Conservation (phyloP, 1,284 basidiomycete genomes). For the Amylostereum chailletii region DNA sequence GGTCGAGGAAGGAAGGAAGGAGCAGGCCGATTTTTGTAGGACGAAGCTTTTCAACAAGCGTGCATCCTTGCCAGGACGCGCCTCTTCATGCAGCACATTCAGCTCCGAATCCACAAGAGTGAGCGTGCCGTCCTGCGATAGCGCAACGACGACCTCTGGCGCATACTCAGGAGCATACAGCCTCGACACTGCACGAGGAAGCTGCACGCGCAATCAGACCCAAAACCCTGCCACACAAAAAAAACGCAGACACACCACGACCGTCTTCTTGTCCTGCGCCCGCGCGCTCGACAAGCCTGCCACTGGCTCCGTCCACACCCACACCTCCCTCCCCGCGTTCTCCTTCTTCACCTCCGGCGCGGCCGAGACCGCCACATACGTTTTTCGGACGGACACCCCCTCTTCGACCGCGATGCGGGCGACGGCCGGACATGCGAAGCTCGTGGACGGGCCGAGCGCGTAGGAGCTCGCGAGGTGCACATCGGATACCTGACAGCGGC, state of each 20-base stretch:
- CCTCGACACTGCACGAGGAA: conserved; percentile 32
- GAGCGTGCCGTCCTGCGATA: conserved; percentile 38
- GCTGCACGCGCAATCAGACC: conserved; percentile 20
- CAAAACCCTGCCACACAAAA: background rate
- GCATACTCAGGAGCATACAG: conserved; percentile 38
- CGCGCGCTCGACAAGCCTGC: conserved; percentile 22
- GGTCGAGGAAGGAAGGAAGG: conserved; percentile 30
- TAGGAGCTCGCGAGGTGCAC: conserved; percentile 60
- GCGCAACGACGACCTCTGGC: conserved; percentile 31
- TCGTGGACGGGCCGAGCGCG: conserved; percentile 54
- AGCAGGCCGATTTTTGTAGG: conserved; percentile 32
- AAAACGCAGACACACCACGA: conserved; percentile 31
- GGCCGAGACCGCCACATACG: conserved; percentile 43
- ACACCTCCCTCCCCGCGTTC: conserved; percentile 40
- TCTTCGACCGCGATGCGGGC: conserved; percentile 30
- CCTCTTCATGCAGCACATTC: conserved; percentile 26
- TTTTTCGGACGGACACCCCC: conserved; percentile 33
- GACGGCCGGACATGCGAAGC: conserved; percentile 51
- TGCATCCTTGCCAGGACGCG: conserved; percentile 19
- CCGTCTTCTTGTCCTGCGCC: conserved; percentile 26
- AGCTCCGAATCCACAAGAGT: conserved; percentile 36
- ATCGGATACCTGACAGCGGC: conserved; percentile 43
- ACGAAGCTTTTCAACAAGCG: conserved; percentile 33
- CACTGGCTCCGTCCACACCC: conserved; percentile 54
- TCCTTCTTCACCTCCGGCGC: conserved; percentile 35